Conservation (phyloP, 768 basidiomycete species). For the Leccinum arenicola region DNA sequence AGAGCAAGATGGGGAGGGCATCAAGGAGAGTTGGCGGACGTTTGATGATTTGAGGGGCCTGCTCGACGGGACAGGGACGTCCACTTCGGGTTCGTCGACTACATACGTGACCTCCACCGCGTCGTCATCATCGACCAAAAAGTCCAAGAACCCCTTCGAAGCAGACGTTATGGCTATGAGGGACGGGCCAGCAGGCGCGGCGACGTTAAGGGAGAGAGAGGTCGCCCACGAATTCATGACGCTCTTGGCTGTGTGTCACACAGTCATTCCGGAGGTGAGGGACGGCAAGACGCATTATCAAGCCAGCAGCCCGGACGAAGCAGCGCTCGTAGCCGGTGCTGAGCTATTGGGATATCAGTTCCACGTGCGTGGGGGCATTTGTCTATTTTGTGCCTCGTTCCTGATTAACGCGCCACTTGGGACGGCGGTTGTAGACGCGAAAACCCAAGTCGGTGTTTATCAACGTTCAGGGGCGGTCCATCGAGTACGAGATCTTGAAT, state of each 20-base stretch:
- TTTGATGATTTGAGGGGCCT: slow-evolving; percentile 69
- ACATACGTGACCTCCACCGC: neutral
- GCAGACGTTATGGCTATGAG: slow-evolving; percentile 25
- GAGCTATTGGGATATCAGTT: slow-evolving; percentile 92
- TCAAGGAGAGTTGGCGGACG: slow-evolving; percentile 64
- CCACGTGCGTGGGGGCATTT: slow-evolving; percentile 58
- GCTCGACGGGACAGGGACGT: slow-evolving; percentile 40
- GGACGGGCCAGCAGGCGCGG: neutral
- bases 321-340: slow-evolving; percentile 91
- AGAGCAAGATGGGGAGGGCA: slow-evolving; percentile 38
- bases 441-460: slow-evolving; percentile 97
- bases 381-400: neutral
- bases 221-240: slow-evolving; percentile 72
- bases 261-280: slow-evolving; percentile 91
- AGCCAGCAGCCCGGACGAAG: slow-evolving; percentile 97
- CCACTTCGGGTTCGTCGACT: neutral
- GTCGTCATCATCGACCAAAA: slow-evolving; percentile 9
- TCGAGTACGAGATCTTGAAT: slow-evolving; percentile 90
- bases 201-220: slow-evolving; percentile 38
- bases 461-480: slow-evolving; percentile 63
- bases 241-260: slow-evolving; percentile 93
- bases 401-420: neutral
- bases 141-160: slow-evolving; percentile 55
- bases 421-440: slow-evolving; percentile 60
- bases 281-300: slow-evolving; percentile 92